Evolutionary conservation across 352 stramenopile genomes (phyloP).

Genomic region (Phytopythium chamaehyphon): DNA sequence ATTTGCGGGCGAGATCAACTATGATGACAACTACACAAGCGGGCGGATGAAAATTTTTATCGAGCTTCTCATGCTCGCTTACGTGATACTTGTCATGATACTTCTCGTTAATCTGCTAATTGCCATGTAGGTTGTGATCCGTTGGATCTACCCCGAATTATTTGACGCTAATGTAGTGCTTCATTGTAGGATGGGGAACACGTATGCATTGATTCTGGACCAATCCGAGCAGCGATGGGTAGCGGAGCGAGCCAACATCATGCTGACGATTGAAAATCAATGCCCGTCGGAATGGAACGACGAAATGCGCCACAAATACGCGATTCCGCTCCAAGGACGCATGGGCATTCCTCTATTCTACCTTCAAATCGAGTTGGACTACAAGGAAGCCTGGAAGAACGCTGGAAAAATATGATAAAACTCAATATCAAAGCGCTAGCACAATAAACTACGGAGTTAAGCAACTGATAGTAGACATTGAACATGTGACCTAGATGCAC

Average conservation of each 20-base stretch:
- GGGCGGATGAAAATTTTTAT: conserved; percentile 43
- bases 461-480: too few relatives aligned
- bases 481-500: too few relatives aligned
- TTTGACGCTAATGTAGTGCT: conserved; percentile 2
- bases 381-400: conserved; percentile 40
- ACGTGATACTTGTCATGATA: conserved; percentile 63
- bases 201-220: conserved; percentile 53
- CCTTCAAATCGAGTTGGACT: conserved; percentile 44
- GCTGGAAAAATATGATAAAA: too few relatives aligned
- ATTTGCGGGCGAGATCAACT: conserved; percentile 59
- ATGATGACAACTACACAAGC: conserved; percentile 48
- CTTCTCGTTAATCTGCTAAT: conserved; percentile 66
- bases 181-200: conserved; percentile 55
- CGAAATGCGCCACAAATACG: conserved; percentile 30
- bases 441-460: too few relatives aligned
- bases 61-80: conserved; percentile 48
- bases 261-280: conserved; percentile 54
- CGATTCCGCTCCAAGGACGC: conserved; percentile 32
- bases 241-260: conserved; percentile 63
- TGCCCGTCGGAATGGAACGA: conserved; percentile 28
- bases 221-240: conserved; percentile 59
- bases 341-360: conserved; percentile 34
- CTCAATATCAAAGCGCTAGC: too few relatives aligned
- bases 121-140: conserved; percentile 34
- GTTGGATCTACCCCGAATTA: not conserved